Conservation (phyloP, 495 filamentous ascomycete genomes). For the Hypoxylon cercidicola region DNA sequence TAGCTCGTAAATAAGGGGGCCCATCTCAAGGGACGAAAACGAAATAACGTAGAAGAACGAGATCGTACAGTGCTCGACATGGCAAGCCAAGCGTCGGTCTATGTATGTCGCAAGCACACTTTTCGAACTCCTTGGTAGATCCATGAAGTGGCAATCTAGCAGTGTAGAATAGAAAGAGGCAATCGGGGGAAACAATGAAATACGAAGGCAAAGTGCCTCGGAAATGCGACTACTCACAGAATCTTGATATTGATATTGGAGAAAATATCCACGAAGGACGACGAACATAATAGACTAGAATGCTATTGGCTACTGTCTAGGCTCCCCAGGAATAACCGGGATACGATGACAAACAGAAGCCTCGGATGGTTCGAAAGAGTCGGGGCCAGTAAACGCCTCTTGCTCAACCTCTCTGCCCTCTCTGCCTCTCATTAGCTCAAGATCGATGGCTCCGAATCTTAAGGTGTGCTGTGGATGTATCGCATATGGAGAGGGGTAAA, state of each 20-base stretch:
- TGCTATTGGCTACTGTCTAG: slow-evolving; percentile 24
- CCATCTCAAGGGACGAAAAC: slow-evolving; percentile 23
- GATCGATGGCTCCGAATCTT: slow-evolving; percentile 27
- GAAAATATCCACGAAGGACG: slow-evolving; percentile 23
- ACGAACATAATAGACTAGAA: slow-evolving; percentile 21
- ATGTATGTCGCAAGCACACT: slow-evolving; percentile 5
- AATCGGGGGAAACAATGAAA: not conserved
- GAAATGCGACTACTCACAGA: slow-evolving; percentile 17
- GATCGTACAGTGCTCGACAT: slow-evolving; percentile 3
- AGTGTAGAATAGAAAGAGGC: not conserved
- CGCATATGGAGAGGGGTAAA: slow-evolving; percentile 12
- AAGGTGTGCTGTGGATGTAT: slow-evolving; percentile 10
- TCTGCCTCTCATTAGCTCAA: slow-evolving; percentile 14
- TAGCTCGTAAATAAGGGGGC: slow-evolving; percentile 15
- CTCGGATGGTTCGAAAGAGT: slow-evolving; percentile 24
- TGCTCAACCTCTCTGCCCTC: slow-evolving; percentile 15
- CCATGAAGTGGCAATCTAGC: slow-evolving; percentile 2
- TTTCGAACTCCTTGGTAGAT: not conserved
- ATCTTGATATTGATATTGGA: slow-evolving; percentile 26
- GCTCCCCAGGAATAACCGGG: slow-evolving; percentile 33
- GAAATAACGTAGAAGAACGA: slow-evolving; percentile 1
- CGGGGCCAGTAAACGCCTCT: slow-evolving; percentile 33
- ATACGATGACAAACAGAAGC: slow-evolving; percentile 33
- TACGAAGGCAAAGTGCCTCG: slow-evolving; percentile 6
- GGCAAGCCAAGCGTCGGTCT: slow-evolving; percentile 13